phyloP scores from a whole-genome alignment of 1,284 basidiomycete genomes.

The Dichomitus squalens region DNA sequence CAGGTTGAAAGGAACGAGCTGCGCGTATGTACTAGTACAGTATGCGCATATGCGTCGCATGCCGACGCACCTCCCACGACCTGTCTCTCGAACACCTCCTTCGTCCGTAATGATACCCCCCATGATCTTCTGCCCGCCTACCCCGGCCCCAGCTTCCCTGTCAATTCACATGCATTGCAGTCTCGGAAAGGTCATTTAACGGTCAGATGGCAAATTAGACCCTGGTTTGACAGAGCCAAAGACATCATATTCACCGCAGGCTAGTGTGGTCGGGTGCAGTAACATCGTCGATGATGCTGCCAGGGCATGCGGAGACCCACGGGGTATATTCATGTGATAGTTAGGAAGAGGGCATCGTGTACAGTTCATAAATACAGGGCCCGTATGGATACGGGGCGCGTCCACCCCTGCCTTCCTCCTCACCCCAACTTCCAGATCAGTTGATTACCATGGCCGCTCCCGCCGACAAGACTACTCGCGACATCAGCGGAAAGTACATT shows the following conservation, averaged over 20 bases:
- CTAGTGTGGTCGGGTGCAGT: conserved; percentile 9
- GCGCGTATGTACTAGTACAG: too few species aligned
- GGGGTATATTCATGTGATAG: conserved; percentile 19
- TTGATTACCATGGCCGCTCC: conserved; percentile 51
- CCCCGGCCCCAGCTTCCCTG: too few species aligned
- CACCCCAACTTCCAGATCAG: background rate
- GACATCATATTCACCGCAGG: background rate
- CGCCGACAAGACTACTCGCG: conserved; percentile 48
- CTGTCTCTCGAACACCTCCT: too few species aligned
- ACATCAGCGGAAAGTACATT: conserved; percentile 46
- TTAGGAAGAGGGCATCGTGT: background rate
- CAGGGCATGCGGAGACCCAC: background rate
- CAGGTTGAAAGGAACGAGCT: too few species aligned
- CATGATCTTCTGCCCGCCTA: background rate
- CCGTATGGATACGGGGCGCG: background rate
- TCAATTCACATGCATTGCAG: background rate
- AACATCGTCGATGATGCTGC: conserved; percentile 9
- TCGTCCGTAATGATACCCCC: too few species aligned
- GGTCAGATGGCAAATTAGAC: background rate
- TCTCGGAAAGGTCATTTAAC: background rate
- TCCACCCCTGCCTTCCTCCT: background rate
- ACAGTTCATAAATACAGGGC: conserved; percentile 11
- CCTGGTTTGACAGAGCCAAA: too few species aligned
- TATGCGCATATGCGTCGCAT: too few species aligned
- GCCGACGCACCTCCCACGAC: too few species aligned